Conservation (phyloP, 1,284 basidiomycete species). For the Xerocomus cyaneibrunnescens region DNA sequence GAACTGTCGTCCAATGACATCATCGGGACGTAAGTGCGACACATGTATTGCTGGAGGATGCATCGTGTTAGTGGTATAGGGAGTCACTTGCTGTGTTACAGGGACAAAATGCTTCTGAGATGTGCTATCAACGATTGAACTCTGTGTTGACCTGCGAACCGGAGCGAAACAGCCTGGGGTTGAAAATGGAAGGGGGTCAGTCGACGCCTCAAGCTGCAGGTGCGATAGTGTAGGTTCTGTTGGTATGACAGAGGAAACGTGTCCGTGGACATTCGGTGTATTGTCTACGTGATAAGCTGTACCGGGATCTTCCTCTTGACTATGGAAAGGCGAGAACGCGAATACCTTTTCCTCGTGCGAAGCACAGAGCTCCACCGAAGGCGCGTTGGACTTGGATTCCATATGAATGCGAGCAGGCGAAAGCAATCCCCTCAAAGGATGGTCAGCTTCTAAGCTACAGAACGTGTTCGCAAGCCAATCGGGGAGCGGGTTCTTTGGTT, state of each 20-base stretch:
- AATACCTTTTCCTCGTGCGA: constrained; percentile 25
- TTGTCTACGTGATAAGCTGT: constrained; percentile 3
- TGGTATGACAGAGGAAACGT: neutral
- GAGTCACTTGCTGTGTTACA: constrained; percentile 12
- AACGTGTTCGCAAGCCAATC: constrained; percentile 49
- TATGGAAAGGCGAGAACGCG: constrained; percentile 33
- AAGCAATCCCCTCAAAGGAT: constrained; percentile 48
- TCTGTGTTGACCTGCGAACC: constrained; percentile 2
- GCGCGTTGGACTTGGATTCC: neutral
- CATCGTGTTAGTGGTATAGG: constrained; percentile 11
- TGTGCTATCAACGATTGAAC: neutral
- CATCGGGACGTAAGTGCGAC: constrained; percentile 22
- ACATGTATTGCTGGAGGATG: constrained; percentile 9
- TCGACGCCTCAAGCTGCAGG: neutral
- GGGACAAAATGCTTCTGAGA: constrained; percentile 3
- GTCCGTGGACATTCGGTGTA: neutral
- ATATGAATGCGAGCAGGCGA: constrained; percentile 19
- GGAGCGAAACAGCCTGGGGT: constrained; percentile 28
- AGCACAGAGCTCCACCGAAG: constrained; percentile 3
- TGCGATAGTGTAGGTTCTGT: neutral
- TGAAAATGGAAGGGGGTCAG: constrained; percentile 25
- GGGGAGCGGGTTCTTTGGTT: constrained; percentile 36
- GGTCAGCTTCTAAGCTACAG: constrained; percentile 38
- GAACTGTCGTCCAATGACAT: constrained; percentile 7
- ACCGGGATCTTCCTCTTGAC: constrained; percentile 5